Percentiles rank a stretch among this genome's conserved stretches.
Conservation (phyloP, 2,329 filamentous ascomycete species). For the Drechslerella dactyloides region DNA sequence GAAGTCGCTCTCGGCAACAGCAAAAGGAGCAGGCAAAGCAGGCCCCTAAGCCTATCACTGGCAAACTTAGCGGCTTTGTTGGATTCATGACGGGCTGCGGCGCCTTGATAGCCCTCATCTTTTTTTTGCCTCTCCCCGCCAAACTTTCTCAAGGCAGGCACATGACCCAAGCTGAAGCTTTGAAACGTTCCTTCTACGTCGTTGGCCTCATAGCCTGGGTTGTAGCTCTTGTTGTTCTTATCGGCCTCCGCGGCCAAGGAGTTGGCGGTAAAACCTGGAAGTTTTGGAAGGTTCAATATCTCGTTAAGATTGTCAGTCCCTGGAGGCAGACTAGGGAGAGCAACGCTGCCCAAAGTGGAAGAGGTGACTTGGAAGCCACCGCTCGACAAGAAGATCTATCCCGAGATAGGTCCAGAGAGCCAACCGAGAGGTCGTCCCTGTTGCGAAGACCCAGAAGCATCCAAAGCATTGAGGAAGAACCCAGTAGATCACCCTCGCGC, state of each 20-base stretch:
- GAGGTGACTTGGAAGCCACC: constrained; percentile 22
- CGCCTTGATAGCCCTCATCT: constrained; percentile 77
- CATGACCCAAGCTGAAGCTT: constrained; percentile 74
- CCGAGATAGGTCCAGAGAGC: background rate
- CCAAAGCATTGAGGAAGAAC: constrained; percentile 17
- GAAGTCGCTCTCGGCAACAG: constrained; percentile 39
- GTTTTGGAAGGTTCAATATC: constrained; percentile 26
- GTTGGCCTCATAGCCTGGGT: constrained; percentile 75
- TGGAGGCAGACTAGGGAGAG: constrained; percentile 15
- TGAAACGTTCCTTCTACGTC: constrained; percentile 85
- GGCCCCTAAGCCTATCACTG: constrained; percentile 61
- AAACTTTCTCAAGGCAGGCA: constrained; percentile 74
- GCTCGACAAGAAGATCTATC: constrained; percentile 4
- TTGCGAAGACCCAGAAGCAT: constrained; percentile 23
- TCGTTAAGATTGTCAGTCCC: constrained; percentile 3
- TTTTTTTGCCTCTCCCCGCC: constrained; percentile 88
- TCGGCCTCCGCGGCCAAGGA: constrained; percentile 68
- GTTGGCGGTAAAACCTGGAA: constrained; percentile 40
- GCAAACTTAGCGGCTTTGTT: constrained; percentile 80
- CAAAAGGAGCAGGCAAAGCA: constrained; percentile 46
- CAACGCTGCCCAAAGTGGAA: background rate
- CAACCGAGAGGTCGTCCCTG: constrained; percentile 23
- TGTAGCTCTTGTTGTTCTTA: constrained; percentile 75
- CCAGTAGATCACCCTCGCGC: constrained; percentile 8
- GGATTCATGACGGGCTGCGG: constrained; percentile 92